Conservation (phyloP, 202 grass and related monocot species). For the Elaeis oleifera region DNA sequence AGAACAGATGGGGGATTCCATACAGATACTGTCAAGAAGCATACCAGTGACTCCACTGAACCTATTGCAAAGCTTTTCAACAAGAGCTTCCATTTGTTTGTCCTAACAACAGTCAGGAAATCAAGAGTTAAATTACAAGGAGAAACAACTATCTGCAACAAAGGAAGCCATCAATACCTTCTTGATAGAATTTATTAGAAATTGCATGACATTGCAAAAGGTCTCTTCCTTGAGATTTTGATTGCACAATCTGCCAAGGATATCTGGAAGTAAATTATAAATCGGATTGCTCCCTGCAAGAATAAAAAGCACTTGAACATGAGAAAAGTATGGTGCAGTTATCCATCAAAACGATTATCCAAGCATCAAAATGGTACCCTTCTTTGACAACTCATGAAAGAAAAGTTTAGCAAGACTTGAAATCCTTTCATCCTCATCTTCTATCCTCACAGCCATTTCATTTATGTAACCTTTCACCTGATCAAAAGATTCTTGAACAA, state of each 20-base stretch:
- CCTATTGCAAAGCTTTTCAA: constrained; percentile 97
- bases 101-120: constrained; percentile 42
- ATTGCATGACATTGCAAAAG: constrained; percentile 86
- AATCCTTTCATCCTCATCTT: constrained; percentile 84
- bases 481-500: constrained; percentile 2
- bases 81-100: constrained; percentile 99
- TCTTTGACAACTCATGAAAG: constrained; percentile 99
- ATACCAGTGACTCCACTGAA: constrained; percentile 86
- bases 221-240: constrained; percentile 74
- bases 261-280: constrained; percentile 97
- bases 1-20: neutral
- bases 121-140: constrained; percentile 20
- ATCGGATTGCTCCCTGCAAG: constrained; percentile 92
- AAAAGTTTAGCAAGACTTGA: constrained; percentile 90
- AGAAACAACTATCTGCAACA: constrained; percentile 15
- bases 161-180: constrained; percentile 37
- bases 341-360: constrained; percentile 15
- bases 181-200: constrained; percentile 86
- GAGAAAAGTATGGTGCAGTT: constrained; percentile 22
- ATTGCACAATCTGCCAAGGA: constrained; percentile 81
- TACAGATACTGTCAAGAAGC: constrained; percentile 5
- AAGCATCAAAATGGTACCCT: constrained; percentile 41
- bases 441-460: constrained; percentile 85
- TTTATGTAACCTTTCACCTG: constrained; percentile 96
- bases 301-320: constrained; percentile 22